Percentiles rank a stretch among this genome's conserved stretches.
These are phyloP conservation scores for Serendipita sp. DNA, from an alignment of 768 basidiomycete genomes.

Conservation along the genomic window DNA sequence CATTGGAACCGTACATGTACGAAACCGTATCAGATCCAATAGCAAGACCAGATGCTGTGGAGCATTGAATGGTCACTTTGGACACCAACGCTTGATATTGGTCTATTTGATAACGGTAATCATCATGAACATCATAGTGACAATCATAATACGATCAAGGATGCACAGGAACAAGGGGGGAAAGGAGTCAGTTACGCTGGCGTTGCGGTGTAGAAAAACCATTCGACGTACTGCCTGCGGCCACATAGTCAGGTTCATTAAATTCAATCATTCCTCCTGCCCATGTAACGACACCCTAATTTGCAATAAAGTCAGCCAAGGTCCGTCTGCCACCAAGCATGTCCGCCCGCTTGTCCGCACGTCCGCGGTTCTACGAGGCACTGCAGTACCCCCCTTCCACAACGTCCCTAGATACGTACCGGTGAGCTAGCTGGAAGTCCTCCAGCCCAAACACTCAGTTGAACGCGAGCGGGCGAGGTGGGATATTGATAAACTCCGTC, in stretches of 20 bases:
- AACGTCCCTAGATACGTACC: slow-evolving; percentile 25
- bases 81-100: slow-evolving; percentile 55
- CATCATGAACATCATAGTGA: too few species aligned
- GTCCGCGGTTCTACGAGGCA: not conserved
- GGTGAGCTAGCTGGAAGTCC: slow-evolving; percentile 15
- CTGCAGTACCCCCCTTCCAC: not conserved
- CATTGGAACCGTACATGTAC: slow-evolving; percentile 47
- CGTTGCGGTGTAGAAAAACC: not conserved
- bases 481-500: slow-evolving; percentile 49
- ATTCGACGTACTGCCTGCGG: slow-evolving; percentile 32
- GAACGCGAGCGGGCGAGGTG: slow-evolving; percentile 62
- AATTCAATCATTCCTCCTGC: slow-evolving; percentile 73
- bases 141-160: too few species aligned
- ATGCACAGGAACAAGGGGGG: too few species aligned
- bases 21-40: slow-evolving; percentile 29
- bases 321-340: not conserved
- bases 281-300: slow-evolving; percentile 60
- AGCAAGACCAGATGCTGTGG: slow-evolving; percentile 29
- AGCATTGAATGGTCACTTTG: slow-evolving; percentile 48
- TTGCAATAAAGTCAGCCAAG: not conserved
- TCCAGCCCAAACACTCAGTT: slow-evolving; percentile 25
- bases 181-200: not conserved
- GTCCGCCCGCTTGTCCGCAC: too few species aligned
- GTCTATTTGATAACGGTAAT: slow-evolving; percentile 22
- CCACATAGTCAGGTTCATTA: slow-evolving; percentile 56